These are phyloP conservation scores for Jamesozyma spencerorum DNA, from an alignment of 805 yeast species.

Conservation along the genomic window DNA sequence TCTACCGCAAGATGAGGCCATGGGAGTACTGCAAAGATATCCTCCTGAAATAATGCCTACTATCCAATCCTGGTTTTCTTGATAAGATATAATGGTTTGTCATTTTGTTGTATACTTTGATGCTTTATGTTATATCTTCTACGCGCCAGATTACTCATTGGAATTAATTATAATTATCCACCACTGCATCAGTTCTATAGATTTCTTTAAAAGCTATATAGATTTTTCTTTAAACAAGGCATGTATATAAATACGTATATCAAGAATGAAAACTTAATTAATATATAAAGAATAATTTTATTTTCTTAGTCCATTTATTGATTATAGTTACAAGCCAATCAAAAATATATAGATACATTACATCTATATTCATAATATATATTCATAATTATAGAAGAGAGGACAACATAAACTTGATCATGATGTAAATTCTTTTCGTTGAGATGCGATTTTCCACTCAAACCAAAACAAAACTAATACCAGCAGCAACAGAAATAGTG, in stretches of 20 bases:
- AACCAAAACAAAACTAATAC: constrained; percentile 32
- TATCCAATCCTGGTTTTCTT: constrained; percentile 50
- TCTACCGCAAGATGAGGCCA: constrained; percentile 61
- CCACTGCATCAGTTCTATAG: constrained; percentile 4
- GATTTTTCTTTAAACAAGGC: too few relatives aligned
- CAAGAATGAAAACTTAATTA: too few relatives aligned
- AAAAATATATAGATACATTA: background rate
- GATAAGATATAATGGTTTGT: background rate
- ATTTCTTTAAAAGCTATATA: constrained; percentile 1
- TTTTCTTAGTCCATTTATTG: background rate
- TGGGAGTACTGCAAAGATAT: constrained; percentile 52
- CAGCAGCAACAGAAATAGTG: constrained; percentile 30
- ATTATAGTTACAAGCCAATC: background rate
- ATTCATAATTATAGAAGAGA: too few relatives aligned
- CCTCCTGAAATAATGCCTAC: constrained; percentile 53
- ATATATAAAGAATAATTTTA: background rate
- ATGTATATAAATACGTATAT: too few relatives aligned
- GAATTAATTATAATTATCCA: background rate
- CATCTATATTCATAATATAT: too few relatives aligned
- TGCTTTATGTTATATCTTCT: background rate
- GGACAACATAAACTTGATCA: too few relatives aligned
- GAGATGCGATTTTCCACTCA: constrained; percentile 6
- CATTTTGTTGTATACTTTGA: background rate
- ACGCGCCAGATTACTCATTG: background rate
- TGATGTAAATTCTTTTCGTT: too few relatives aligned